Evolutionary conservation across 192 early-diverging fungal genomes (phyloP).

Genomic region (Lobosporangium transversale): DNA sequence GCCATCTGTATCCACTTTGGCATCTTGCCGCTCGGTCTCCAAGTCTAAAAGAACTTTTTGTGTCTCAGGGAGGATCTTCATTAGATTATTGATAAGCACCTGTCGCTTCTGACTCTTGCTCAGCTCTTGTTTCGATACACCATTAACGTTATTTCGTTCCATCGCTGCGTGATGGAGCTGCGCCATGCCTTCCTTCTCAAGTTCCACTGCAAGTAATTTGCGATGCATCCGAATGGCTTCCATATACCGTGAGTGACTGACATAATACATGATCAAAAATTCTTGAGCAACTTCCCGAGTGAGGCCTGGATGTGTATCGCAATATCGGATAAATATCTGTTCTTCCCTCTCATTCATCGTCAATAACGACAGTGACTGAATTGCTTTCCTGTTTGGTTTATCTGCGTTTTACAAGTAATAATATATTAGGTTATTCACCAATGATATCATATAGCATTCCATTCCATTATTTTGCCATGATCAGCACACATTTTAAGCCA

Average conservation of each 20-base stretch:
- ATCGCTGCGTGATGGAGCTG: slow-evolving; percentile 38
- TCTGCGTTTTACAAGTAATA: slow-evolving; percentile 7
- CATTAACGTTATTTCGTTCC: slow-evolving; percentile 21
- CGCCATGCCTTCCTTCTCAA: slow-evolving; percentile 28
- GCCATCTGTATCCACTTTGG: background rate
- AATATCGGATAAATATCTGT: slow-evolving; percentile 17
- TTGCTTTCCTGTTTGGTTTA: slow-evolving; percentile 42
- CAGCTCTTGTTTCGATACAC: background rate
- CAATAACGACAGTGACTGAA: slow-evolving; percentile 23
- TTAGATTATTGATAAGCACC: slow-evolving; percentile 29
- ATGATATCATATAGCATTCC: background rate
- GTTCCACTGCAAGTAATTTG: slow-evolving; percentile 16
- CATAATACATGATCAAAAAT: slow-evolving; percentile 45
- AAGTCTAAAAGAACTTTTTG: slow-evolving; percentile 19
- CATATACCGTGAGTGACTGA: slow-evolving; percentile 42
- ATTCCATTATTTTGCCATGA: no score
- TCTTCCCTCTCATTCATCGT: slow-evolving; percentile 35
- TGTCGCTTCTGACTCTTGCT: slow-evolving; percentile 49
- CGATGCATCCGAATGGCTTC: slow-evolving; percentile 48
- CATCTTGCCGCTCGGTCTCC: slow-evolving; percentile 12
- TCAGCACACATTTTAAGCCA: no score
- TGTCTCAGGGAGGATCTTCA: slow-evolving; percentile 27
- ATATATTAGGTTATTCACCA: no score
- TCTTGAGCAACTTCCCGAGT: slow-evolving; percentile 39
- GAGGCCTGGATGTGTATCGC: slow-evolving; percentile 23